Percentiles rank a stretch among this genome's conserved stretches.
Evolutionary conservation across 176 grass and related monocot genomes (phyloP).

Genomic region (Carex littledalei): DNA sequence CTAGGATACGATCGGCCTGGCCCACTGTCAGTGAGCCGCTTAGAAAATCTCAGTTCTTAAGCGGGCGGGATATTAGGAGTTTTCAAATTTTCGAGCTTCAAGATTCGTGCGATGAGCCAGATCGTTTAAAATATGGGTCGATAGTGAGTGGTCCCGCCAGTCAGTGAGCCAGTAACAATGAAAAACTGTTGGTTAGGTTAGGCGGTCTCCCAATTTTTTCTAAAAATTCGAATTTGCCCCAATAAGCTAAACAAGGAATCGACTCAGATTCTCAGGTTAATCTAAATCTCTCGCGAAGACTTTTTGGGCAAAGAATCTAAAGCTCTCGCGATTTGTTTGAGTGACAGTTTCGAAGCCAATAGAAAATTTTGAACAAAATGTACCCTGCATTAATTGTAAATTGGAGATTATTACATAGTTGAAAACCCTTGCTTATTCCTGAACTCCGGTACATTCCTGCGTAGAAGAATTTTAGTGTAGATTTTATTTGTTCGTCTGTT

Average conservation of each 20-base stretch:
- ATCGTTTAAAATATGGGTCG: background rate
- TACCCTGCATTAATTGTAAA: too few species aligned
- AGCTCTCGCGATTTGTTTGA: background rate
- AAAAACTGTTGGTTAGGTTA: background rate
- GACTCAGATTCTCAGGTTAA: background rate
- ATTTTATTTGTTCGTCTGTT: too few species aligned
- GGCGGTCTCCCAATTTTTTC: constrained; percentile 5
- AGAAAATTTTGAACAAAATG: background rate
- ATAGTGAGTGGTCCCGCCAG: background rate
- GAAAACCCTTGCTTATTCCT: too few species aligned
- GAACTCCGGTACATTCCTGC: too few species aligned
- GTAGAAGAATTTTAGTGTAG: too few species aligned
- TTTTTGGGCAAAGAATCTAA: too few species aligned
- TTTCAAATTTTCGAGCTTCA: background rate
- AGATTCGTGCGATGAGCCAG: constrained; percentile 9
- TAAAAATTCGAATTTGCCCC: background rate
- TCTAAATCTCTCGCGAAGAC: background rate
- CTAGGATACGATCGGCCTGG: background rate
- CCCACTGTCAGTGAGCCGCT: background rate
- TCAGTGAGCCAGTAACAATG: background rate
- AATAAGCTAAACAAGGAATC: background rate
- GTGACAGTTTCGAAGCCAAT: background rate
- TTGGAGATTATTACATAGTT: too few species aligned
- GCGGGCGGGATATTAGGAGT: background rate
- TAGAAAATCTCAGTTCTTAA: background rate